phyloP scores from a whole-genome alignment of 441 rosid species.

The Adansonia rubrostipa region DNA sequence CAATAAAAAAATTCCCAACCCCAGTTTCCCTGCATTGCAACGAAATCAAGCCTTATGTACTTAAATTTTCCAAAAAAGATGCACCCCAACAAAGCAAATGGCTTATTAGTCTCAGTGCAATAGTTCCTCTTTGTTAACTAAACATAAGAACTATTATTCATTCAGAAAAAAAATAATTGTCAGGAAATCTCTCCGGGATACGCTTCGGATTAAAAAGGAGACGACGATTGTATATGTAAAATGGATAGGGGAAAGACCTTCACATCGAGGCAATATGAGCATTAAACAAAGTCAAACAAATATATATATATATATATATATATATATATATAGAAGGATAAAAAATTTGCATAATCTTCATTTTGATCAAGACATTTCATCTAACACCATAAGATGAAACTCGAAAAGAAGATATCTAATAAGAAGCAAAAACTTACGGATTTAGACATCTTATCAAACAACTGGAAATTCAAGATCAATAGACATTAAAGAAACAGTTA shows the following conservation, averaged over 20 bases:
- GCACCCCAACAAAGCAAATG: conserved; percentile 9
- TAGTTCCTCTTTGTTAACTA: not conserved
- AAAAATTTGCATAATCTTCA: not conserved
- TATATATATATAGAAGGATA: too few relatives aligned
- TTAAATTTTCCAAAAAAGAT: not conserved
- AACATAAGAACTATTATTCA: not conserved
- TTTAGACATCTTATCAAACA: conserved; percentile 36
- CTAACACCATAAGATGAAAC: conserved; percentile 26
- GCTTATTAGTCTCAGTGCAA: not conserved
- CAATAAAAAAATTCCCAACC: not conserved
- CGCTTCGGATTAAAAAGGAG: not conserved
- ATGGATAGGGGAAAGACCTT: not conserved
- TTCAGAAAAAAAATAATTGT: not conserved
- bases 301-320: not conserved
- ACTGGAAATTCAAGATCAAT: conserved; percentile 27
- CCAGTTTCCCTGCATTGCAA: not conserved
- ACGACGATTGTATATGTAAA: not conserved
- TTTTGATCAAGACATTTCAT: conserved; percentile 40
- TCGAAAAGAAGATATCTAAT: conserved; percentile 22
- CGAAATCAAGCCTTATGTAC: not conserved
- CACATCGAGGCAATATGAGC: conserved; percentile 4
- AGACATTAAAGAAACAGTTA: conserved; percentile 11
- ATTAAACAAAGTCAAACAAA: conserved; percentile 9
- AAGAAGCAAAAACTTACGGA: conserved; percentile 25
- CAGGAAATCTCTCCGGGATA: not conserved